Conservation (phyloP, 2,329 filamentous ascomycete species). For the Scleromitrula shiraiana region DNA sequence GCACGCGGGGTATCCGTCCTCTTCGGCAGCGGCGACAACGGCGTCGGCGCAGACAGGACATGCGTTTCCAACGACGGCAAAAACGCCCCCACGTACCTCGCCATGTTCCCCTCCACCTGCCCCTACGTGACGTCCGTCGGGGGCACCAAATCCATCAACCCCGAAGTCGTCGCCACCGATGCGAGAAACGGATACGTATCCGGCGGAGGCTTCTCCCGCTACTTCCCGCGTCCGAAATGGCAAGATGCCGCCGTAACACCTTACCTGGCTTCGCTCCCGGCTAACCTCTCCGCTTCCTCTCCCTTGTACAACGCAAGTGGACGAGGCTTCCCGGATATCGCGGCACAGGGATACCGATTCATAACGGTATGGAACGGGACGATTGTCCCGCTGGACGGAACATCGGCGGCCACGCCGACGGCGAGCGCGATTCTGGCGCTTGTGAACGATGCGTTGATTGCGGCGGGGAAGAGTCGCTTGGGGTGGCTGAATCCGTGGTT, state of each 20-base stretch:
- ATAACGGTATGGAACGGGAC: constrained; percentile 31
- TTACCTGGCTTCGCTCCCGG: constrained; percentile 36
- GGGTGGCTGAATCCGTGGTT: constrained; percentile 38
- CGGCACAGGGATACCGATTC: constrained; percentile 50
- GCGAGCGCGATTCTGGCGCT: constrained; percentile 49
- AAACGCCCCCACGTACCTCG: constrained; percentile 45
- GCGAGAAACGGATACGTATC: constrained; percentile 28
- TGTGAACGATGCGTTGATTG: constrained; percentile 54
- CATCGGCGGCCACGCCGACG: constrained; percentile 46
- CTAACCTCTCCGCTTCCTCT: constrained; percentile 37
- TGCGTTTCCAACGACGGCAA: constrained; percentile 46
- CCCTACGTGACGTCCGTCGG: constrained; percentile 61
- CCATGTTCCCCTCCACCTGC: constrained; percentile 57
- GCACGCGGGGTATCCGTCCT: constrained; percentile 45
- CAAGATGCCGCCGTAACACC: constrained; percentile 35
- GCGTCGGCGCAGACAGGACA: constrained; percentile 32
- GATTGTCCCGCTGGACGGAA: constrained; percentile 37
- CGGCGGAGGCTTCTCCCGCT: constrained; percentile 44
- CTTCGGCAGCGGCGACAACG: constrained; percentile 44
- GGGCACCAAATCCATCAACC: constrained; percentile 31
- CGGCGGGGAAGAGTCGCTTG: constrained; percentile 37
- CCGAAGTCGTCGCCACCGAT: constrained; percentile 33
- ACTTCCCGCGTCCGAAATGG: constrained; percentile 39
- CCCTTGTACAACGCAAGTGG: constrained; percentile 37
- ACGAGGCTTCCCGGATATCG: constrained; percentile 43